Evolutionary conservation across 2,329 filamentous ascomycete genomes (phyloP).

Genomic region (Metarhizium robertsii): DNA sequence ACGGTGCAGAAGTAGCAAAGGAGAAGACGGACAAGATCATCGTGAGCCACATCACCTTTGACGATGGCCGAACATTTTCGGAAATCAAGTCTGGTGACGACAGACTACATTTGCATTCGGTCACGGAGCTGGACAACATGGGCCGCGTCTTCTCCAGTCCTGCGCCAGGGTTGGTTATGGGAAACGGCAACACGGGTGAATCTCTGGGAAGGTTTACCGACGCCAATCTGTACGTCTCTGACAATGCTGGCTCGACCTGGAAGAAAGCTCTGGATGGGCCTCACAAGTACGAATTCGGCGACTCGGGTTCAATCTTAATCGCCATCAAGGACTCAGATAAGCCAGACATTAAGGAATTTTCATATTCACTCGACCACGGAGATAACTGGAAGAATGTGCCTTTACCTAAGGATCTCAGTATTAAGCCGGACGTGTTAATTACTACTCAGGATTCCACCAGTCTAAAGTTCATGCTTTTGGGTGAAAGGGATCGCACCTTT

Average conservation of each 20-base stretch:
- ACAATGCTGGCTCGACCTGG: slow-evolving; percentile 86
- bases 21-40: slow-evolving; percentile 54
- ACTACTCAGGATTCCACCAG: slow-evolving; percentile 91
- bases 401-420: slow-evolving; percentile 55
- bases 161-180: slow-evolving; percentile 89
- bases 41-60: slow-evolving; percentile 80
- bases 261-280: slow-evolving; percentile 63
- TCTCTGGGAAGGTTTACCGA: slow-evolving; percentile 61
- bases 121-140: slow-evolving; percentile 73
- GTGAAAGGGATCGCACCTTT: slow-evolving; percentile 45
- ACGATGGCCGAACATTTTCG: slow-evolving; percentile 84
- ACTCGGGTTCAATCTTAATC: slow-evolving; percentile 80
- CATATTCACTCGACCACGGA: slow-evolving; percentile 84
- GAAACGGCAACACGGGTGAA: slow-evolving; percentile 80
- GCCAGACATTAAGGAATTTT: slow-evolving; percentile 46
- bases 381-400: slow-evolving; percentile 68
- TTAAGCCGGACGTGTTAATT: slow-evolving; percentile 66
- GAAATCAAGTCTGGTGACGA: slow-evolving; percentile 58
- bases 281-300: slow-evolving; percentile 94
- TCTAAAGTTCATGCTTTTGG: slow-evolving; percentile 78
- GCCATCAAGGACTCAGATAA: slow-evolving; percentile 68
- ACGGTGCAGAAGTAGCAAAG: slow-evolving; percentile 65
- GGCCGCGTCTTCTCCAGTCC: slow-evolving; percentile 89
- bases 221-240: slow-evolving; percentile 77
- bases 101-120: slow-evolving; percentile 79